A percentile compares a stretch with the other conserved stretches of the same genome.
Evolutionary conservation across 2,329 filamentous ascomycete species (phyloP).

Genomic region (Venturia pyrina): DNA sequence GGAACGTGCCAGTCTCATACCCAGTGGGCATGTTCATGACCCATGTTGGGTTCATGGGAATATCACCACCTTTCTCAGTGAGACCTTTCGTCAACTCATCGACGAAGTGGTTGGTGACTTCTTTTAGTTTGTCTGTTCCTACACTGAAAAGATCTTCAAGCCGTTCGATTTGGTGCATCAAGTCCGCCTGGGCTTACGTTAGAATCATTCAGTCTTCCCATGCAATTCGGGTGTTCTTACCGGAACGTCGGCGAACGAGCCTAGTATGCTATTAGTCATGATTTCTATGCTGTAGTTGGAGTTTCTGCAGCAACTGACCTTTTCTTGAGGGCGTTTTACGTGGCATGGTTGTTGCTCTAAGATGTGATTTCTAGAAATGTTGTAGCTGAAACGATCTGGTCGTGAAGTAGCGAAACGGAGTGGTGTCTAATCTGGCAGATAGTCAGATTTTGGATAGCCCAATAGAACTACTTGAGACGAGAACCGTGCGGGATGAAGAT

Average conservation of each 20-base stretch:
- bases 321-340: slow-evolving; percentile 10
- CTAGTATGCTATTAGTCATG: not conserved
- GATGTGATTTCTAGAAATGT: not conserved
- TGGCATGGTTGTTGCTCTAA: not conserved
- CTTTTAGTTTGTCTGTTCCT: slow-evolving; percentile 68
- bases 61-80: slow-evolving; percentile 78
- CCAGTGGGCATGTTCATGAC: slow-evolving; percentile 86
- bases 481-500: not conserved
- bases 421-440: not conserved
- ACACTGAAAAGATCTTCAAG: slow-evolving; percentile 81
- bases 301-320: not conserved
- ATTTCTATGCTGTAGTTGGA: not conserved
- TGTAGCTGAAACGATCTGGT: not conserved
- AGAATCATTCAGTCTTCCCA: not conserved
- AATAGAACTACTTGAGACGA: not conserved
- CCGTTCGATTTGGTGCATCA: slow-evolving; percentile 56
- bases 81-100: slow-evolving; percentile 81
- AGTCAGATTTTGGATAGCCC: not conserved
- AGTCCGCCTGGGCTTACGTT: not conserved
- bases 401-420: not conserved
- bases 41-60: slow-evolving; percentile 98
- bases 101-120: slow-evolving; percentile 83
- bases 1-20: slow-evolving; percentile 74
- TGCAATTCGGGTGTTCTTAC: not conserved
- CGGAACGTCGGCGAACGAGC: slow-evolving; percentile 11